Evolutionary conservation across 306 rosid genomes (phyloP).

Genomic region (cucumber (Cucumis sativus)): DNA sequence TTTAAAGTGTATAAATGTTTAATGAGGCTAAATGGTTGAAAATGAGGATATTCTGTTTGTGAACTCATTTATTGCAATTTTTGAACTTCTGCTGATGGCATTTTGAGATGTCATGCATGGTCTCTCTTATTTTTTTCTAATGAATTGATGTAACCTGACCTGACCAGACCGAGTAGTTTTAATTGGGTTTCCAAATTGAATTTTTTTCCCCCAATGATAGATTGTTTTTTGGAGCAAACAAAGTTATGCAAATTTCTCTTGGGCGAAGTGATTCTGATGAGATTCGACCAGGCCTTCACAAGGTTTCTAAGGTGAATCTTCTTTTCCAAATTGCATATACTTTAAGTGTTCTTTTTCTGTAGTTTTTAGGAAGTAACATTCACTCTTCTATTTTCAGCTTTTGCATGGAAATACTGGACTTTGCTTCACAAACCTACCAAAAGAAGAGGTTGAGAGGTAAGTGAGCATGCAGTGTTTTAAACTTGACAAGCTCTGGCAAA

Average conservation of each 20-base stretch:
- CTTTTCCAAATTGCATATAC: background rate
- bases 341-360: background rate
- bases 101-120: background rate
- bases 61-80: background rate
- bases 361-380: background rate
- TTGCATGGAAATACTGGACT: constrained; percentile 88
- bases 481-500: background rate
- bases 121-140: background rate
- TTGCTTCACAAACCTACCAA: constrained; percentile 53
- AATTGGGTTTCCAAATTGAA: background rate
- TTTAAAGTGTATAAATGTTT: background rate
- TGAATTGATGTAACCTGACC: background rate
- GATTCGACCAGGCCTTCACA: constrained; percentile 35
- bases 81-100: background rate
- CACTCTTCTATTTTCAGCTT: constrained; percentile 24
- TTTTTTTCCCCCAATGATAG: constrained; percentile 12
- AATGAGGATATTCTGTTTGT: background rate
- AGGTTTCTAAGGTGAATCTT: constrained; percentile 64
- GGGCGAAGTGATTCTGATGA: constrained; percentile 80
- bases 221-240: constrained; percentile 90
- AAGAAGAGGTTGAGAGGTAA: constrained; percentile 82
- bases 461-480: background rate
- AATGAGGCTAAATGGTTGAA: background rate
- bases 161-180: background rate
- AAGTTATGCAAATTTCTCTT: constrained; percentile 79